Conservation (phyloP, 2,329 filamentous ascomycete genomes). For the Colletotrichum karsti region DNA sequence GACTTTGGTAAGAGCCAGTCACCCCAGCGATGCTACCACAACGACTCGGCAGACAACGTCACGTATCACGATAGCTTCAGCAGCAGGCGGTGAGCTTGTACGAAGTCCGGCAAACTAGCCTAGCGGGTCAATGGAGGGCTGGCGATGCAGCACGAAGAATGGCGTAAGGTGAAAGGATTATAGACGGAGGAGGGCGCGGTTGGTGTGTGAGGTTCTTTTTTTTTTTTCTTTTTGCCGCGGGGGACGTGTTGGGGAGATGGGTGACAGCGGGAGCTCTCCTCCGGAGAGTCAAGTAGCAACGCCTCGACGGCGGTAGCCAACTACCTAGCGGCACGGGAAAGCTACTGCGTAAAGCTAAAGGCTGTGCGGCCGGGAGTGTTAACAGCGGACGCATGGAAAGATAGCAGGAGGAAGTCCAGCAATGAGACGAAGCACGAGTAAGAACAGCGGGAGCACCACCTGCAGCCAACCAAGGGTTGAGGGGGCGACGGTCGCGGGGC, state of each 20-base stretch:
- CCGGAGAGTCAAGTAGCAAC: neutral
- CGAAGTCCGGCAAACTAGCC: neutral
- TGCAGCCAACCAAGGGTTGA: conserved; percentile 17
- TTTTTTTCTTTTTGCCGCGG: neutral
- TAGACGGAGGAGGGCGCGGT: neutral
- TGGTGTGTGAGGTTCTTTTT: neutral
- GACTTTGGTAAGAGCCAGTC: conserved; percentile 27
- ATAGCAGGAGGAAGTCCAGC: neutral
- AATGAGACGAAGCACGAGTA: neutral
- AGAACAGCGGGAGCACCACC: neutral
- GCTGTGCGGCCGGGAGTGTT: conserved; percentile 7
- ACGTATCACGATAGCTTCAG: conserved; percentile 29
- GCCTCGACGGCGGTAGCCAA: neutral
- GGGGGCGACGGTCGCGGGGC: conserved; percentile 26
- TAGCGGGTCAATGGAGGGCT: neutral
- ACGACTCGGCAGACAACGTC: conserved; percentile 24
- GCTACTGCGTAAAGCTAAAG: neutral
- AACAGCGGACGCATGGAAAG: neutral
- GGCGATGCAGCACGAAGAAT: neutral
- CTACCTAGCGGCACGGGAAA: neutral
- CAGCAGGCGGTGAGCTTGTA: conserved; percentile 5
- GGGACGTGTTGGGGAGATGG: neutral
- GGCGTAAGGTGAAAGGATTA: neutral
- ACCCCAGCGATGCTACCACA: conserved; percentile 24
- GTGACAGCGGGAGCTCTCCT: conserved; percentile 12